Conservation (phyloP, 805 yeast species). For the Candida ulmi region DNA sequence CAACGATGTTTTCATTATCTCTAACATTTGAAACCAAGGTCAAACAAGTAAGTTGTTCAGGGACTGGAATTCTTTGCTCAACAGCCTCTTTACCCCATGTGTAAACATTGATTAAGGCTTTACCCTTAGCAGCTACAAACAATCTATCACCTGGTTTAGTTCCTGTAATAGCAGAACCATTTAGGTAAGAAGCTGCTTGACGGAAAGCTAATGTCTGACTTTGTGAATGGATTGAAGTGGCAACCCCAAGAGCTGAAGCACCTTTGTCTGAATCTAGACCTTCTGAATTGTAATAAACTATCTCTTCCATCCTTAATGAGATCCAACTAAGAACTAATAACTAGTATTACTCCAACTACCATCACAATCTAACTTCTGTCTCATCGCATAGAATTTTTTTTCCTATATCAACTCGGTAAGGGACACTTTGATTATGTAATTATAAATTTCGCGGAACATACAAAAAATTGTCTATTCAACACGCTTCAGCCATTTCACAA, state of each 20-base stretch:
- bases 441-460: too few species aligned
- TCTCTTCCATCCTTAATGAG: conserved; percentile 38
- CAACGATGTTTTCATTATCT: conserved; percentile 18
- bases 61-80: conserved; percentile 78
- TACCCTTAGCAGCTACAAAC: conserved; percentile 60
- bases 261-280: conserved; percentile 41
- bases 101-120: conserved; percentile 73
- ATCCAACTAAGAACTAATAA: too few species aligned
- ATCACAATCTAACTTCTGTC: not conserved
- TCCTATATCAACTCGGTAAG: not conserved
- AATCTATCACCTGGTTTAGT: conserved; percentile 26
- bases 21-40: conserved; percentile 32
- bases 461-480: too few species aligned
- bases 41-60: conserved; percentile 66
- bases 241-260: conserved; percentile 35
- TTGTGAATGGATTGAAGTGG: conserved; percentile 37
- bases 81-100: conserved; percentile 63
- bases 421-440: not conserved
- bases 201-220: conserved; percentile 38
- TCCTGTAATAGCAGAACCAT: conserved; percentile 51
- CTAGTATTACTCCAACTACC: too few species aligned
- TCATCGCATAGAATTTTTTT: not conserved
- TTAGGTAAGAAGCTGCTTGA: conserved; percentile 38
- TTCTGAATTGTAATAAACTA: conserved; percentile 40
- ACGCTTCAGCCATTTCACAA: too few species aligned